Conservation (phyloP, 139 green algal genomes). For the Chlamydomonas eustigma region DNA sequence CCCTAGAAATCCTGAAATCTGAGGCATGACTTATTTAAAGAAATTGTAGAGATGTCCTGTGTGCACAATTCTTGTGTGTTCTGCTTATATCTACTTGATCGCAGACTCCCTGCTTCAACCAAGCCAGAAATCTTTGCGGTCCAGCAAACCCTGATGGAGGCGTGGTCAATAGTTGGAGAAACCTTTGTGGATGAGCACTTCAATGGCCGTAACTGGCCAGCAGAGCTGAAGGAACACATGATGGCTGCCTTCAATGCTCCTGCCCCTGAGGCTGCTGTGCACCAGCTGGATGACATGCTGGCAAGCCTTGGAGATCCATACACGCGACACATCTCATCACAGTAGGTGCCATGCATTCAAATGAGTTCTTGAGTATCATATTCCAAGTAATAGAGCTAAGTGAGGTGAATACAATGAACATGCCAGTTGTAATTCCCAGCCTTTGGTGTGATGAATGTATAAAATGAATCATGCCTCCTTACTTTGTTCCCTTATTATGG, state of each 20-base stretch:
- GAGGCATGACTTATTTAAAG: too few relatives aligned
- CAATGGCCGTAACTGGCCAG: slow-evolving; percentile 54
- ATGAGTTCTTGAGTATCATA: too few relatives aligned
- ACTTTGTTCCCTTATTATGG: neutral
- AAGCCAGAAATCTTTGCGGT: slow-evolving; percentile 62
- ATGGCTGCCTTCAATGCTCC: slow-evolving; percentile 40
- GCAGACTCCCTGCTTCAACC: slow-evolving; percentile 56
- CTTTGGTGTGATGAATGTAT: too few relatives aligned
- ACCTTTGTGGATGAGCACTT: slow-evolving; percentile 68
- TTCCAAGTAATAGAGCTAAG: too few relatives aligned
- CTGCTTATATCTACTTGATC: neutral
- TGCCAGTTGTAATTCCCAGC: too few relatives aligned
- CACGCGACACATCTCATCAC: slow-evolving; percentile 75
- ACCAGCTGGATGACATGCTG: slow-evolving; percentile 70
- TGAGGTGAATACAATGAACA: too few relatives aligned
- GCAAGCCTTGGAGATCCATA: slow-evolving; percentile 86
- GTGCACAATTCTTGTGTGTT: too few relatives aligned
- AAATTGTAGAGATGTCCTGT: too few relatives aligned
- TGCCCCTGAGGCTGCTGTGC: slow-evolving; percentile 34
- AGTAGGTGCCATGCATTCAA: too few relatives aligned
- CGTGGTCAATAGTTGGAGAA: slow-evolving; percentile 76
- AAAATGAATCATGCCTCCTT: neutral
- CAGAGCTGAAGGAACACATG: slow-evolving; percentile 58
- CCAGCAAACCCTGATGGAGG: slow-evolving; percentile 78
- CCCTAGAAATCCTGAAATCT: too few relatives aligned